Conservation (phyloP, 306 rosid species). For the Acacia acuminata region DNA sequence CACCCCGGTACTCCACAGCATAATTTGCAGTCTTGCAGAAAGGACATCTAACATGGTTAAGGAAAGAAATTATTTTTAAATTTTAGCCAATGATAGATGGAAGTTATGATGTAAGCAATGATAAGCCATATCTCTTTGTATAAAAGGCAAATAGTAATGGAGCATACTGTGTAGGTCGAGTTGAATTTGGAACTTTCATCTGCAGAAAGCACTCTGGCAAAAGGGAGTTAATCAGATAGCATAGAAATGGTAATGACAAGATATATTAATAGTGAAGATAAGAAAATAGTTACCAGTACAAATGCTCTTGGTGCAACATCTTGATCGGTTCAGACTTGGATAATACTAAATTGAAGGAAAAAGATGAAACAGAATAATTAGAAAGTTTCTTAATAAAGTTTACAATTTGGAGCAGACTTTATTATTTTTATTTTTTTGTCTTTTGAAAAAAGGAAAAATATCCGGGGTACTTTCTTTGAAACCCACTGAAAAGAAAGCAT, state of each 20-base stretch:
- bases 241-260: constrained; percentile 8
- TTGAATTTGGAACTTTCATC: constrained; percentile 99
- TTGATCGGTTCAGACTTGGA: constrained; percentile 97
- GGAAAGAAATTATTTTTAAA: constrained; percentile 41
- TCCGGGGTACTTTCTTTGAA: neutral
- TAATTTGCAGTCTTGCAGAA: constrained; percentile 91
- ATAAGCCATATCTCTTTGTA: neutral
- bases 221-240: constrained; percentile 39
- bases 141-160: constrained; percentile 24
- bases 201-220: constrained; percentile 93
- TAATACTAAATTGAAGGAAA: constrained; percentile 58
- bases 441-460: neutral
- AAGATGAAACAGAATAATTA: constrained; percentile 25
- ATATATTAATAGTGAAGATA: constrained; percentile 8
- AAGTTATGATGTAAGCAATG: neutral
- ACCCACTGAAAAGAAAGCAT: neutral
- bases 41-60: constrained; percentile 85
- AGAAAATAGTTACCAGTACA: constrained; percentile 75
- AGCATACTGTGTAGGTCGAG: constrained; percentile 99
- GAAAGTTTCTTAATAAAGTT: constrained; percentile 26
- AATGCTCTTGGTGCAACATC: constrained; percentile 98
- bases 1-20: constrained; percentile 97
- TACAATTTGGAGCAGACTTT: neutral
- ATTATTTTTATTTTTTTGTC: neutral
- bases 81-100: constrained; percentile 16